A percentile compares a stretch with the other conserved stretches of the same genome.
Conservation (phyloP, 2,329 filamentous ascomycete species). For the Catunica adiposa region DNA sequence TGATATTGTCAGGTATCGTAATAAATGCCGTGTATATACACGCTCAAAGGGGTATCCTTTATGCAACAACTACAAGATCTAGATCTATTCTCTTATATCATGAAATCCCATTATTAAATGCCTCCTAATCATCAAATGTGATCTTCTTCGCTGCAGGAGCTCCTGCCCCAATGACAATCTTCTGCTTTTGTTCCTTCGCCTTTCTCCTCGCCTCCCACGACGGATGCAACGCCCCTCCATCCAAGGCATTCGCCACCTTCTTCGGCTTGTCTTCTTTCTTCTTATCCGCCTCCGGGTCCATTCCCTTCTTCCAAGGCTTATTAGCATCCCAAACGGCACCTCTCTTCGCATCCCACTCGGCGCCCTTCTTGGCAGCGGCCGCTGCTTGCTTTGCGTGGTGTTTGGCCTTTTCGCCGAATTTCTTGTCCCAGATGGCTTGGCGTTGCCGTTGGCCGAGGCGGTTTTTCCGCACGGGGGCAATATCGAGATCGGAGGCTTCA, state of each 20-base stretch:
- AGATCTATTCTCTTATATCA: too few species aligned
- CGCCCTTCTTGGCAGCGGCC: conserved; percentile 23
- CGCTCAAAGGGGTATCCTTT: too few species aligned
- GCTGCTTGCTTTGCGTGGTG: conserved; percentile 31
- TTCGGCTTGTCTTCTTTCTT: conserved; percentile 18
- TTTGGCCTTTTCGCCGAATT: conserved; percentile 55
- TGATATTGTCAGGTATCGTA: background rate
- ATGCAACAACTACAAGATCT: too few species aligned
- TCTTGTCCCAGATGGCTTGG: conserved; percentile 65
- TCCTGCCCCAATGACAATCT: conserved; percentile 33
- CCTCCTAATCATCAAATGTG: conserved; percentile 30
- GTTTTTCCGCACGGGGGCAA: conserved; percentile 49
- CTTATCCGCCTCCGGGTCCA: conserved; percentile 20
- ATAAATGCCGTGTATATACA: too few species aligned
- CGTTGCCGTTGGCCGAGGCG: conserved; percentile 61
- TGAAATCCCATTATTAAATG: too few species aligned
- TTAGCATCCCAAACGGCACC: conserved; percentile 32
- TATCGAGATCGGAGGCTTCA: conserved; percentile 46
- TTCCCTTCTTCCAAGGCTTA: conserved; percentile 38
- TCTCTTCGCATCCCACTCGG: conserved; percentile 42
- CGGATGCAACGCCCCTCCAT: conserved; percentile 41
- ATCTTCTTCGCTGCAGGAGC: conserved; percentile 30
- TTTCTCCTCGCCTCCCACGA: conserved; percentile 49
- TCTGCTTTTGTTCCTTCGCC: conserved; percentile 37
- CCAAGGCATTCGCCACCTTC: conserved; percentile 25